A percentile compares a stretch with the other conserved stretches of the same genome.
Evolutionary conservation across 2,329 filamentous ascomycete species (phyloP).

Genomic region (Monilinia laxa): DNA sequence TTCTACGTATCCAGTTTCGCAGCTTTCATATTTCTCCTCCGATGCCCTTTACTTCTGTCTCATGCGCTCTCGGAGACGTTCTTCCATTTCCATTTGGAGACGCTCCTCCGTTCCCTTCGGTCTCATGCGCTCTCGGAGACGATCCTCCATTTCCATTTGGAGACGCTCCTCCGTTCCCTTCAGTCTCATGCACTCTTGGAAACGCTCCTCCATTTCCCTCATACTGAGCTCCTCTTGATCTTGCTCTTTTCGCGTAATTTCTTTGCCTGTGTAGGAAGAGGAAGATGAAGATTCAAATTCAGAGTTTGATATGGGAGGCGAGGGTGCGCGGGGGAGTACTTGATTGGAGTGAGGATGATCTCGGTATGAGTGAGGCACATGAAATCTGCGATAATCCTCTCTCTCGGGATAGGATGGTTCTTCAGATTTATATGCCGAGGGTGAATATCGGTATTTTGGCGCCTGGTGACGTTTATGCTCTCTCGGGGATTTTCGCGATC

Average conservation of each 20-base stretch:
- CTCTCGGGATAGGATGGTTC: background rate
- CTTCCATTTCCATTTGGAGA: background rate
- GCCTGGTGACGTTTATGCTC: background rate
- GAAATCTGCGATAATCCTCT: constrained; percentile 2
- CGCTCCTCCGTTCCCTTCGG: background rate
- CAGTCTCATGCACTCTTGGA: background rate
- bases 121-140: background rate
- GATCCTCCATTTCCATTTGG: background rate
- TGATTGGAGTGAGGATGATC: background rate
- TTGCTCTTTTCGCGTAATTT: background rate
- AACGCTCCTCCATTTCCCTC: background rate
- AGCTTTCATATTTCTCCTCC: background rate
- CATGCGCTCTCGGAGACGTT: background rate
- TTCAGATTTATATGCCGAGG: background rate
- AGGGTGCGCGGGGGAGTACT: background rate
- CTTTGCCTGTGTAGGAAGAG: background rate
- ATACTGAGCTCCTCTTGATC: background rate
- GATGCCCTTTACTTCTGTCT: background rate
- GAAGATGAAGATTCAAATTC: background rate
- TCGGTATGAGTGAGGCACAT: background rate
- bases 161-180: background rate
- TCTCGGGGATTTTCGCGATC: background rate
- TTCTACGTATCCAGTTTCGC: background rate
- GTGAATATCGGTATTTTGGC: background rate
- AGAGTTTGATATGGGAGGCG: background rate